Evolutionary conservation across 1,284 basidiomycete species (phyloP).

Genomic region (Porodaedalea pini): DNA sequence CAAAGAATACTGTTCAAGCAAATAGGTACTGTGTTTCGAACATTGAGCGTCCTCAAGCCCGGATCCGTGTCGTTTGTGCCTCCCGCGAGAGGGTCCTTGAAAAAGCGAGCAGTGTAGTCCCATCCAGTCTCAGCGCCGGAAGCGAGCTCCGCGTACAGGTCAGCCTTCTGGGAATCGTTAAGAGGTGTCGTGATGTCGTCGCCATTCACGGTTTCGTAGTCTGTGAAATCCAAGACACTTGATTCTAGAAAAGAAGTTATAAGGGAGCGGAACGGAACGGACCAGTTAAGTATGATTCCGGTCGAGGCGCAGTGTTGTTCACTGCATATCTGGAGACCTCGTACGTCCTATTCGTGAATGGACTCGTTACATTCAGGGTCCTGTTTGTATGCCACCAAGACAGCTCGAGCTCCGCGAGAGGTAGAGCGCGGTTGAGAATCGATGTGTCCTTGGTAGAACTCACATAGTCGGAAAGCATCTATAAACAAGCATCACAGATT

Average conservation of each 20-base stretch:
- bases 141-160: constrained; percentile 87
- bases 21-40: constrained; percentile 67
- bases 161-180: constrained; percentile 56
- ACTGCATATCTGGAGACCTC: constrained; percentile 72
- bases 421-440: constrained; percentile 61
- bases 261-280: constrained; percentile 19
- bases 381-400: constrained; percentile 81
- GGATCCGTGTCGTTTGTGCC: constrained; percentile 39
- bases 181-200: constrained; percentile 51
- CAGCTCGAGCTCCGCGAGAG: constrained; percentile 72
- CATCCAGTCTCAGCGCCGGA: constrained; percentile 80
- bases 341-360: constrained; percentile 65
- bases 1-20: constrained; percentile 85
- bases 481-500: background rate
- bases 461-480: constrained; percentile 72
- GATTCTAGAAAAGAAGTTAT: background rate
- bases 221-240: constrained; percentile 38
- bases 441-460: constrained; percentile 55
- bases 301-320: constrained; percentile 83
- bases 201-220: constrained; percentile 74
- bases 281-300: constrained; percentile 73
- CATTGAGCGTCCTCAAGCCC: constrained; percentile 69
- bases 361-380: constrained; percentile 68
- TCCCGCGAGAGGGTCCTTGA: constrained; percentile 42
- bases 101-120: constrained; percentile 51